Evolutionary conservation across 768 basidiomycete genomes (phyloP), one percentile per base, ranked within the genome.

Genomic region (Hypholoma sublateritium): DNA sequence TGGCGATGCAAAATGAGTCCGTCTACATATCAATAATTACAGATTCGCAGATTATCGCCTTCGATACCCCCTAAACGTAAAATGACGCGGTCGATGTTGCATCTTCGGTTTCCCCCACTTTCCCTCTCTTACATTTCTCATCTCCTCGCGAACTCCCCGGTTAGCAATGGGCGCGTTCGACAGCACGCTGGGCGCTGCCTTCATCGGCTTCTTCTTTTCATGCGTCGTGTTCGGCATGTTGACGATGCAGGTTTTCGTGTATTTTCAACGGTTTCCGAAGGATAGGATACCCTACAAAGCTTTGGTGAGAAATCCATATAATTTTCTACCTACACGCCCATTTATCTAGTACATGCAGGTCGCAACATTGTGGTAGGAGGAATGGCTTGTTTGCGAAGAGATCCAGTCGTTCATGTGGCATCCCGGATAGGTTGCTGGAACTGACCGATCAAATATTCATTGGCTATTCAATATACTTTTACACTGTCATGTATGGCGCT

Each of bases 381-480:
- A 32, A 22, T 14, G 11, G 12, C 14, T 19, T 11, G 11, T 45
- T 17, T 17, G 9, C 11, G n/a, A 17, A 16, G 4, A 11, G n/a
- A 13, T 32, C 8, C 48, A 16, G n/a, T 1, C 16, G n/a, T 36
- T 45, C 13, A 35, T 21, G 13, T 32, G 22, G 19, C 19, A 12
- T 19, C 5, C 13, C 22, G 32, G 32, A n/a, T 50, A 84, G 84
- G 75, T 14, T 72, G 1, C 60, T 85, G 42, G 82, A 82, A 62
- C 62, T 74, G 0, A 48, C 74, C 0, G 80, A 87, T 62, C 79
- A 85, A 64, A 67, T 68, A 4, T 75, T 86, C 62, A 76, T 85
- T 54, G 80, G 73, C 1, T 77, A 85, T 64, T 68, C 72, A 8
- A 68, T 83, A 25, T 86, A 87, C 62, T 80, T 70, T 56, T 87